Conservation (phyloP, 1,284 basidiomycete species). For the Ceratobasidium sp. region DNA sequence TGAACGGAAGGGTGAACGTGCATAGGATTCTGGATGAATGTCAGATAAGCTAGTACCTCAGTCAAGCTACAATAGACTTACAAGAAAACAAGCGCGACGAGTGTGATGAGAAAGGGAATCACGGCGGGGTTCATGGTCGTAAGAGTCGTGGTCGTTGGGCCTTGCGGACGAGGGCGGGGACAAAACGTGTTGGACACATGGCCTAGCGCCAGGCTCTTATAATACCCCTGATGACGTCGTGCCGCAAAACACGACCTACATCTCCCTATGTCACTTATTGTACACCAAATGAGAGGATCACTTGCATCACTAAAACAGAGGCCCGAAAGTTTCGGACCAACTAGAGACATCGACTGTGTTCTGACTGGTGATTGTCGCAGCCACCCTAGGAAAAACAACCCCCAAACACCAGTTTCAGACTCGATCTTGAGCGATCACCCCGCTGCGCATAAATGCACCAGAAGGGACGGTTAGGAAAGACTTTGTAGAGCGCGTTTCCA, state of each 20-base stretch:
- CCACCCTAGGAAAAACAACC: too few relatives aligned
- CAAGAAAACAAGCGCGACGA: constrained; percentile 38
- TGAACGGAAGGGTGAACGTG: constrained; percentile 34
- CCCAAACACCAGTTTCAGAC: background rate
- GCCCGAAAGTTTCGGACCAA: too few relatives aligned
- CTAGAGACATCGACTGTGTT: too few relatives aligned
- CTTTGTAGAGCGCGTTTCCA: background rate
- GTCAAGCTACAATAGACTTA: constrained; percentile 6
- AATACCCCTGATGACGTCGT: constrained; percentile 22
- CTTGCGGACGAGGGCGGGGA: constrained; percentile 31
- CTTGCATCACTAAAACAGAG: background rate
- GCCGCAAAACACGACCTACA: background rate
- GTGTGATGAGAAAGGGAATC: constrained; percentile 33
- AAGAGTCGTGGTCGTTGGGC: constrained; percentile 25
- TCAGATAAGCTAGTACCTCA: constrained; percentile 16
- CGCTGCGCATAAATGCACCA: background rate
- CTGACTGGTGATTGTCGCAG: background rate
- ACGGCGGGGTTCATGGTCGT: constrained; percentile 38
- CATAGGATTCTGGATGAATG: constrained; percentile 26
- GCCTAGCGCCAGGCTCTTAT: constrained; percentile 34
- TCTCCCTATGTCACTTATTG: background rate
- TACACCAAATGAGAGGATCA: background rate
- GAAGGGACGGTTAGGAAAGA: background rate
- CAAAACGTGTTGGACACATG: constrained; percentile 32
- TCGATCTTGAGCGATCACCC: background rate